Conservation (phyloP, 805 yeast species). For the Starmerella geochares region DNA sequence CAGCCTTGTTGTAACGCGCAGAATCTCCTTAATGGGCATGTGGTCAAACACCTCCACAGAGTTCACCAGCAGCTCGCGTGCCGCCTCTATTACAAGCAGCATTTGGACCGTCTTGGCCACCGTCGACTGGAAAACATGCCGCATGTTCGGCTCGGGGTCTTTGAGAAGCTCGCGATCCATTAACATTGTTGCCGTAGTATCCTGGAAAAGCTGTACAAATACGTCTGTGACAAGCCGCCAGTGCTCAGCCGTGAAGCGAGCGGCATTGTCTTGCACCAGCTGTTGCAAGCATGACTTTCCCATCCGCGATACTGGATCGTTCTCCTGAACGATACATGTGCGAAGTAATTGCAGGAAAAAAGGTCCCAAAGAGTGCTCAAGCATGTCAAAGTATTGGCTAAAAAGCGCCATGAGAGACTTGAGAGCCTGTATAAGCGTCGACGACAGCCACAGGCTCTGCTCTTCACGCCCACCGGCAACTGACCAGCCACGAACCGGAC, state of each 20-base stretch:
- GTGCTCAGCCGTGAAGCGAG: slow-evolving; percentile 51
- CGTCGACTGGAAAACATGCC: slow-evolving; percentile 53
- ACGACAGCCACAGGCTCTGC: slow-evolving; percentile 88
- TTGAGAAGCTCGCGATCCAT: slow-evolving; percentile 34
- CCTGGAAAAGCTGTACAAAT: slow-evolving; percentile 58
- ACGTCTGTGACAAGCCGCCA: slow-evolving; percentile 65
- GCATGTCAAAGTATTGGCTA: slow-evolving; percentile 66
- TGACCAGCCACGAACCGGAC: slow-evolving; percentile 8
- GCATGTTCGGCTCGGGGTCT: slow-evolving; percentile 31
- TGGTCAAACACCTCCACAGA: slow-evolving; percentile 47
- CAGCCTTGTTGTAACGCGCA: slow-evolving; percentile 50
- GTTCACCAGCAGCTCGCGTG: slow-evolving; percentile 63
- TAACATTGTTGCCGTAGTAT: slow-evolving; percentile 79
- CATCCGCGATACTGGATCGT: slow-evolving; percentile 90
- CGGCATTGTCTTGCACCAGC: slow-evolving; percentile 63
- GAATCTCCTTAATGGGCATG: slow-evolving; percentile 57
- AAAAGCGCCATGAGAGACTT: slow-evolving; percentile 77
- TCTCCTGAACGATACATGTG: slow-evolving; percentile 90
- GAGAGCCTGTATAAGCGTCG: slow-evolving; percentile 91
- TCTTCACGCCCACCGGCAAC: slow-evolving; percentile 48
- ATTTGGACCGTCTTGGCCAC: slow-evolving; percentile 90
- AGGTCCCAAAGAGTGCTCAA: slow-evolving; percentile 65
- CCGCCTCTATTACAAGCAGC: slow-evolving; percentile 72
- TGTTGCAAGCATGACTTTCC: slow-evolving; percentile 84
- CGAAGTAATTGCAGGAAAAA: slow-evolving; percentile 68